phyloP scores from a whole-genome alignment of 2,329 filamentous ascomycete genomes.

The Cytospora paraplurivora region DNA sequence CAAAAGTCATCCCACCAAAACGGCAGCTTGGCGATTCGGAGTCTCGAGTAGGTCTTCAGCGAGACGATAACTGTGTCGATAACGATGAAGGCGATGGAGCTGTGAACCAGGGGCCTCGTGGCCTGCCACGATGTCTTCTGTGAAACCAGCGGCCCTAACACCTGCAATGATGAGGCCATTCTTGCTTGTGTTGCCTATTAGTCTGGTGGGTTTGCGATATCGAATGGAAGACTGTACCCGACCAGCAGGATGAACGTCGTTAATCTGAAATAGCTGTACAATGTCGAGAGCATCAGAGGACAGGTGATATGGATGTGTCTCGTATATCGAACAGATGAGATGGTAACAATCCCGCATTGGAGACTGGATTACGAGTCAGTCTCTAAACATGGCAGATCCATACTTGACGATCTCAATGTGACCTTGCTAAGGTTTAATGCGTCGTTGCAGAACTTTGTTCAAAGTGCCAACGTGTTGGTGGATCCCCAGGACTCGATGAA shows the following conservation, averaged over 20 bases:
- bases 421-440: neutral
- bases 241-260: neutral
- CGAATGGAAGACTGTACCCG: neutral
- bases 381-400: neutral
- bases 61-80: slow-evolving; percentile 25
- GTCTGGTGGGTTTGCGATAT: neutral
- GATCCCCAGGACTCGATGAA: neutral
- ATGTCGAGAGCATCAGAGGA: neutral
- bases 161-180: neutral
- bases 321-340: neutral
- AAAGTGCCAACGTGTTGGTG: neutral
- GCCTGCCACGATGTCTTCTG: slow-evolving; percentile 19
- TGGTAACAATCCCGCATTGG: neutral
- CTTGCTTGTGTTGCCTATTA: neutral
- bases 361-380: neutral
- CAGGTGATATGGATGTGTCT: neutral
- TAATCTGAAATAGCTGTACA: neutral
- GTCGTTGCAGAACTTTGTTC: neutral
- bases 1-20: slow-evolving; percentile 29
- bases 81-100: slow-evolving; percentile 13
- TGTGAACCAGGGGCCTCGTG: slow-evolving; percentile 21
- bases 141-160: slow-evolving; percentile 20
- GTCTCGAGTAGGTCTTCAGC: slow-evolving; percentile 24
- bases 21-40: slow-evolving; percentile 16
- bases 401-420: neutral